phyloP scores from a whole-genome alignment of 805 yeast genomes.

The Ogataea chonburiensis region DNA sequence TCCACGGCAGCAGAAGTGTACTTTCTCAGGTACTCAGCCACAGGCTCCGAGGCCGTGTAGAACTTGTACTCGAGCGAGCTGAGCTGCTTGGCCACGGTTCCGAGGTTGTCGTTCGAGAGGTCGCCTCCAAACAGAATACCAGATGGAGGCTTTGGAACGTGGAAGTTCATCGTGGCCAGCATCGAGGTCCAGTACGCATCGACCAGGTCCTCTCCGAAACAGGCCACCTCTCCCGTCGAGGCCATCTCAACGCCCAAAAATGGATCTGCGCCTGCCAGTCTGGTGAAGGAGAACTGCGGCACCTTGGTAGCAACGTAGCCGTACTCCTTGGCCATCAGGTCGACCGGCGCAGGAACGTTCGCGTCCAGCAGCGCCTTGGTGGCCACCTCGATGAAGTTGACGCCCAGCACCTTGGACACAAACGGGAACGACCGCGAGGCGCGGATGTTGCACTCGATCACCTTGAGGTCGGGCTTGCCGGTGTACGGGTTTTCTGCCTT shows the following conservation, averaged over 20 bases:
- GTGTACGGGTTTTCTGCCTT: conserved; percentile 64
- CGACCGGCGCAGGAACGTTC: conserved; percentile 73
- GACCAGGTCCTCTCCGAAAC: conserved; percentile 79
- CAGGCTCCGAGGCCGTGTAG: conserved; percentile 72
- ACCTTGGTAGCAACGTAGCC: conserved; percentile 94
- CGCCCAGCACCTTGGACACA: conserved; percentile 94
- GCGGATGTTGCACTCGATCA: conserved; percentile 97
- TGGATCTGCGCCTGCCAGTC: conserved; percentile 99
- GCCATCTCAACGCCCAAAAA: conserved; percentile 99
- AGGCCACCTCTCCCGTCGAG: conserved; percentile 98
- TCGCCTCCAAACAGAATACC: conserved; percentile 97
- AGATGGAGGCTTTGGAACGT: conserved; percentile 85
- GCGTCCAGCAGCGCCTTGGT: conserved; percentile 79
- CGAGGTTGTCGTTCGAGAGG: conserved; percentile 65
- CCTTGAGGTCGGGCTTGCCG: conserved; percentile 71
- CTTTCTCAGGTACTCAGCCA: conserved; percentile 63
- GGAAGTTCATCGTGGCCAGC: conserved; percentile 96
- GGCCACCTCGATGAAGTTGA: conserved; percentile 92
- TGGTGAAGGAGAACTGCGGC: conserved; percentile 97
- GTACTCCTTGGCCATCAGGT: conserved; percentile 75
- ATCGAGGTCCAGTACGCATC: conserved; percentile 98
- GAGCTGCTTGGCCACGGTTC: conserved; percentile 67
- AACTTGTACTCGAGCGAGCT: conserved; percentile 76
- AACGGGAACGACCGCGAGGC: conserved; percentile 99
- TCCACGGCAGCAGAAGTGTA: conserved; percentile 49